These are phyloP conservation scores for Penicillium brasilianum DNA, from an alignment of 2,329 filamentous ascomycete genomes.

Conservation along the genomic window DNA sequence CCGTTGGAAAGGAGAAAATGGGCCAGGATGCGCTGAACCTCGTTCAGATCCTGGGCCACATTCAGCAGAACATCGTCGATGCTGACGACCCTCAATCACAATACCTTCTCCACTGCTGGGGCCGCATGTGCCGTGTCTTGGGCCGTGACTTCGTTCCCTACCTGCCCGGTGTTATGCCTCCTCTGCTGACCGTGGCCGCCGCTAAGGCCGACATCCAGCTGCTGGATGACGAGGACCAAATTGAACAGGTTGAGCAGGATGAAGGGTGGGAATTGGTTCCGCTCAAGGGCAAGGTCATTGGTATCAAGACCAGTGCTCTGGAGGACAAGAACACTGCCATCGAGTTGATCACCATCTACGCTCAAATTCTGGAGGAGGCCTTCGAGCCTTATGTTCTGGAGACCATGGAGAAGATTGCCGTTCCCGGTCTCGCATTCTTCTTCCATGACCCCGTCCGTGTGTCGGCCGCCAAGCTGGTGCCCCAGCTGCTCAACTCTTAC, in stretches of 20 bases:
- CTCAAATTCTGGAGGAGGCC: conserved; percentile 87
- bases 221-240: conserved; percentile 91
- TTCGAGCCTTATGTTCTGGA: conserved; percentile 92
- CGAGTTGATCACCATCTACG: conserved; percentile 95
- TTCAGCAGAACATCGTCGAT: conserved; percentile 85
- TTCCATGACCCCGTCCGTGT: conserved; percentile 98
- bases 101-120: conserved; percentile 98
- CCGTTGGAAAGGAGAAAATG: conserved; percentile 91
- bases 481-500: conserved; percentile 89
- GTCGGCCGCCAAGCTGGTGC: conserved; percentile 91
- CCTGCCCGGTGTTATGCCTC: conserved; percentile 90
- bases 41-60: conserved; percentile 83
- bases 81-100: conserved; percentile 94
- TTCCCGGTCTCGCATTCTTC: conserved; percentile 95
- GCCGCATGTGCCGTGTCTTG: conserved; percentile 95
- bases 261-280: conserved; percentile 98
- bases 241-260: conserved; percentile 89
- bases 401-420: conserved; percentile 94
- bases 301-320: conserved; percentile 93
- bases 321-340: conserved; percentile 99
- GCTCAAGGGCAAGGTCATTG: conserved; percentile 96
- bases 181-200: conserved; percentile 84
- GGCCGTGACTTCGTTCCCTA: conserved; percentile 90
- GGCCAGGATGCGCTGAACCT: conserved; percentile 84
- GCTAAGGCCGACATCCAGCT: conserved; percentile 98